Base-by-base conservation (phyloP, 108 stramenopile species). In the Cyclotella sp. region DNA sequence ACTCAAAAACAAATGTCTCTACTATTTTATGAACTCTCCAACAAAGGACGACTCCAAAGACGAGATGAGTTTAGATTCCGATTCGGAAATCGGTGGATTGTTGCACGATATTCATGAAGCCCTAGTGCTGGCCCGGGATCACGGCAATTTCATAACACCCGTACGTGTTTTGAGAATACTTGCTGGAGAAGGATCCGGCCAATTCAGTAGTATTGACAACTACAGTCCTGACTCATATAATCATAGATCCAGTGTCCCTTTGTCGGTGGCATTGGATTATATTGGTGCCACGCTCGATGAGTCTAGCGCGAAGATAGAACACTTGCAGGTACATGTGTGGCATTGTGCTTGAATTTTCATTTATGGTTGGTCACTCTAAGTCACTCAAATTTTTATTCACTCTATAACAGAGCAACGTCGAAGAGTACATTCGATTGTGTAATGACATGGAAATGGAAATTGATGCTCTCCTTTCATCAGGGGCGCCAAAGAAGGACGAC, bases 191-290 rank as follows among this genome's bases (percentile, higher is more conserved):
- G 87, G 89, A 19, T 82, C 62, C 34, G 90, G 91, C 24, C 89
- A 87, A 53, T 95, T 95, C 75, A 87, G 86, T 49, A 57, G 60
- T 21, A n/a, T 61, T 10, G 68, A 84, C 30, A 66, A 22, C 22
- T 46, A 78, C 39, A 18, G 39, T 16, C 21, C 15, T 42, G 54
- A 19, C 24, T 27, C 24, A 28, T 46, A 9, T 43, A 30, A 30
- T 14, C 14, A 34, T 63, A 55, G 60, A 24, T 62, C 41, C 47
- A 55, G 90, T 24, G 88, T 95, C 24, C 94, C 94, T 9, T 66
- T 95, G 15, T 89, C 91, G 14, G 92, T 91, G 21, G 94, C 94
- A 0, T 54, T 93, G 24, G 94, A 95, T 34, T 95, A 95, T 69
- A 89, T 95, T 19, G 88, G 92, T 27, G 81, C 77, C 27, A 84